phyloP scores from a whole-genome alignment of 2,329 filamentous ascomycete species.

The Colletotrichum sp. region DNA sequence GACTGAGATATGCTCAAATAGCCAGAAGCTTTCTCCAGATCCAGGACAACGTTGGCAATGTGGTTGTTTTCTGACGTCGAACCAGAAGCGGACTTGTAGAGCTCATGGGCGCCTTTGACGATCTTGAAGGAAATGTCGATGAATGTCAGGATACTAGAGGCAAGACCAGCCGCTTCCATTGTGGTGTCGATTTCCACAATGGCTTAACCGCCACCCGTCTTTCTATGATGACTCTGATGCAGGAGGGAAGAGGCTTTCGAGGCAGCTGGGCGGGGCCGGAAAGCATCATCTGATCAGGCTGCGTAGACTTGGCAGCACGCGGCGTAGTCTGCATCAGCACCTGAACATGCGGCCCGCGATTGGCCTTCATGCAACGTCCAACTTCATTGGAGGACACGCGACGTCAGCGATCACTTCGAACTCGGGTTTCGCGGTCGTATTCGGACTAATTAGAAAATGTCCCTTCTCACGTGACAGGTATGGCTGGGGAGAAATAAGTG shows the following conservation, averaged over 20 bases:
- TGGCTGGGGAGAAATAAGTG: neutral
- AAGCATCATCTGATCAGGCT: neutral
- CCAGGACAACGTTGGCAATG: neutral
- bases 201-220: neutral
- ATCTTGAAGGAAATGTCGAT: neutral
- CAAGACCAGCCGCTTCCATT: neutral
- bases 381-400: neutral
- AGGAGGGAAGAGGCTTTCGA: neutral
- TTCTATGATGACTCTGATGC: fast-evolving
- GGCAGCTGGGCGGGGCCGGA: fast-evolving
- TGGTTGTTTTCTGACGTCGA: neutral
- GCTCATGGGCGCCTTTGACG: neutral
- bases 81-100: neutral
- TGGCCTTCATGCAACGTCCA: neutral
- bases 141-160: neutral
- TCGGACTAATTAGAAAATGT: fast-evolving
- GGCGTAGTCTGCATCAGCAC: neutral
- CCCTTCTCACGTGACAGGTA: neutral
- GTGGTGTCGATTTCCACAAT: neutral
- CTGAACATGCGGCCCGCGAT: neutral
- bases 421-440: neutral
- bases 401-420: neutral
- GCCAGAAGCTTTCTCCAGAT: neutral
- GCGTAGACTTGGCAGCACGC: neutral
- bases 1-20: neutral